These are phyloP conservation scores for Eucalyptus polyanthemos DNA, from an alignment of 345 rosid genomes.

Conservation along the genomic window DNA sequence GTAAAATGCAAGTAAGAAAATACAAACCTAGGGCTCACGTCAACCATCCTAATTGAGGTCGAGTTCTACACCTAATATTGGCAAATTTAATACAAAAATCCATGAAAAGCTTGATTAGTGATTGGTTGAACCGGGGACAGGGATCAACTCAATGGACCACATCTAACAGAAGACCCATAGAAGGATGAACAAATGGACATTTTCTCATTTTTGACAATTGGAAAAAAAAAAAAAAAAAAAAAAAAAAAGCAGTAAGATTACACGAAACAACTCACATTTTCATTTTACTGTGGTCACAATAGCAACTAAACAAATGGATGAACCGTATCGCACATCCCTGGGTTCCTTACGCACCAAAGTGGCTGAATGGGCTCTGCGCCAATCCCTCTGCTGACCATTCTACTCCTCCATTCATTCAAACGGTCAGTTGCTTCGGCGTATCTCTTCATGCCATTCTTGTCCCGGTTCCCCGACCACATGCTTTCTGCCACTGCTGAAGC, in stretches of 20 bases:
- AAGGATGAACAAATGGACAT: not conserved
- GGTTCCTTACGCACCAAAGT: slow-evolving; percentile 71
- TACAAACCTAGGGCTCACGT: not conserved
- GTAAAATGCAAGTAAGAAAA: not conserved
- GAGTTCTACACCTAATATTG: not conserved
- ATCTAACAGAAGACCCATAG: not conserved
- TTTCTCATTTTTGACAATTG: not conserved
- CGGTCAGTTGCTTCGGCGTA: slow-evolving; percentile 60
- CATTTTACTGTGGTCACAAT: not conserved
- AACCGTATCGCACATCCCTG: slow-evolving; percentile 64
- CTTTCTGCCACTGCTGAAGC: slow-evolving; percentile 75
- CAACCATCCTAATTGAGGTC: not conserved
- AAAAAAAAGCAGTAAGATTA: not conserved
- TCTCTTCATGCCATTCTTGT: slow-evolving; percentile 53
- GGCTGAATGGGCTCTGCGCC: slow-evolving; percentile 88
- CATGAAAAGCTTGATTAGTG: not conserved
- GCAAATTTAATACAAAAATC: not conserved
- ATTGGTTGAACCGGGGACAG: not conserved
- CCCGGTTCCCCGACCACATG: slow-evolving; percentile 77
- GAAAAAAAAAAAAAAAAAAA: not conserved
- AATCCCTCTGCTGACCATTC: slow-evolving; percentile 74
- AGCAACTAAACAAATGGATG: not conserved
- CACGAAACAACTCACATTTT: not conserved
- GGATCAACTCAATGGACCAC: not conserved
- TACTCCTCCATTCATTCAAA: slow-evolving; percentile 73